Base-by-base conservation (phyloP, 768 basidiomycete species). In the Tulasnella sp. region DNA sequence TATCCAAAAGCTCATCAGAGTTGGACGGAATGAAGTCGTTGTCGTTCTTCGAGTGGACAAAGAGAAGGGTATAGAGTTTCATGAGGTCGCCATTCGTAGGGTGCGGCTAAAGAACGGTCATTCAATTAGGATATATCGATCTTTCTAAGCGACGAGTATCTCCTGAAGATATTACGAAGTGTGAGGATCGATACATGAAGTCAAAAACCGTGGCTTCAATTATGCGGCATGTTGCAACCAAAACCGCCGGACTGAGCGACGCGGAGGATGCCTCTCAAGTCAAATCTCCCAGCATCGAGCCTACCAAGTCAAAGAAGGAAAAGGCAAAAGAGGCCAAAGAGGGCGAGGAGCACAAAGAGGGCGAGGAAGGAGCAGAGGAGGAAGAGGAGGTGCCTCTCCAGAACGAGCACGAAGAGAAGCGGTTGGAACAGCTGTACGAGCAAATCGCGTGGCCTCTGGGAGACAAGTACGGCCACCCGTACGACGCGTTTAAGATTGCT, bases 21-120 rank as follows among this genome's bases (percentile, higher is more conserved):
- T 99, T 10, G 98, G 98, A 29, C 89, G 98, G 82, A 99, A 99
- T 84, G 97, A 99, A 83, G 97, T 98, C 80, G 98, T 99, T 79
- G 96, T 99, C 80, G 98, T 98, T 0, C 90, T 99, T 77, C 88
- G 98, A 80, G 97, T 99, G 35, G 98, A 99, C 88, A 98, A 98
- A 84, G 98, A 99, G 86, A 99, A 99, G 87, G 97, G 96, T 94
- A 74, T 78, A 88, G 32, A 16, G 39, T 6, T 61, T 29, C 11
- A 6, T 61, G 35, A 35, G 55, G 69, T 70, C 39, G 48, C 11
- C 51, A 11, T 35, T 39, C 55, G 20, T 73, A 23, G 1, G 39
- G 32, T 20, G 46, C 18, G 51, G 23, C 42, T 23, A 73, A n/a
- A 2, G 39, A 72, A 9, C 55, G 70, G 10, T 74, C 23, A 51